Percentiles rank a stretch among this genome's conserved stretches.
phyloP scores from a whole-genome alignment of 805 yeast genomes.

The Diddensiella caesifluorescens region DNA sequence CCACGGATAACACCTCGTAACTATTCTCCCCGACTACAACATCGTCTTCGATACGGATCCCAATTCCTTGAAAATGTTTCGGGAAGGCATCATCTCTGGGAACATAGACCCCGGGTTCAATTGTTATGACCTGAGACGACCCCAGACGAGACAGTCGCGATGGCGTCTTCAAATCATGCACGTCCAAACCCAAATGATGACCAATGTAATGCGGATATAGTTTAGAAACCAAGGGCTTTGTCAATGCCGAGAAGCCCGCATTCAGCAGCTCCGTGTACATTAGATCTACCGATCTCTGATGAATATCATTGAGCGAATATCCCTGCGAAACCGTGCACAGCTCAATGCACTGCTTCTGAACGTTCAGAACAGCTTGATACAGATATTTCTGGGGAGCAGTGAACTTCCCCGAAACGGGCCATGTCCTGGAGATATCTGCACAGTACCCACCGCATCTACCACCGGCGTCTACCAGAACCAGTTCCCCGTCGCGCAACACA shows the following conservation, averaged over 20 bases:
- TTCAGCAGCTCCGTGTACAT: constrained; percentile 63
- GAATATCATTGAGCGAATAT: constrained; percentile 66
- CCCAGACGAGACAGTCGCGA: constrained; percentile 51
- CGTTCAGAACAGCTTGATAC: constrained; percentile 81
- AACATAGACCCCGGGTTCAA: constrained; percentile 93
- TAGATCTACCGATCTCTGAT: constrained; percentile 55
- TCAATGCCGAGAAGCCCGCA: constrained; percentile 52
- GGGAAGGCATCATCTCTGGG: constrained; percentile 74
- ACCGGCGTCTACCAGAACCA: constrained; percentile 92
- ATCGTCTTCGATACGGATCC: constrained; percentile 93
- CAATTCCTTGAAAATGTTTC: constrained; percentile 74
- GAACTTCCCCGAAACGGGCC: constrained; percentile 82
- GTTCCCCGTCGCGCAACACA: constrained; percentile 63
- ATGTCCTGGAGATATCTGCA: constrained; percentile 91
- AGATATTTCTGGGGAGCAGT: constrained; percentile 75
- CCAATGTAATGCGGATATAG: constrained; percentile 94
- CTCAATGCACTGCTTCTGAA: constrained; percentile 71
- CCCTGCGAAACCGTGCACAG: constrained; percentile 52
- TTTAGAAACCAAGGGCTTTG: constrained; percentile 30
- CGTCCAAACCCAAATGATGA: constrained; percentile 89
- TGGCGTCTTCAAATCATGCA: constrained; percentile 36
- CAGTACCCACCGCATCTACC: constrained; percentile 92
- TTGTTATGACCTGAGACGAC: constrained; percentile 79
- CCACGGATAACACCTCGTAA: constrained; percentile 62
- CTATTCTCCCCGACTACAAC: constrained; percentile 68